Percentiles rank a stretch among this genome's conserved stretches.
phyloP scores from a whole-genome alignment of 192 early-diverging fungal species.

The Umbelopsis sp. region DNA sequence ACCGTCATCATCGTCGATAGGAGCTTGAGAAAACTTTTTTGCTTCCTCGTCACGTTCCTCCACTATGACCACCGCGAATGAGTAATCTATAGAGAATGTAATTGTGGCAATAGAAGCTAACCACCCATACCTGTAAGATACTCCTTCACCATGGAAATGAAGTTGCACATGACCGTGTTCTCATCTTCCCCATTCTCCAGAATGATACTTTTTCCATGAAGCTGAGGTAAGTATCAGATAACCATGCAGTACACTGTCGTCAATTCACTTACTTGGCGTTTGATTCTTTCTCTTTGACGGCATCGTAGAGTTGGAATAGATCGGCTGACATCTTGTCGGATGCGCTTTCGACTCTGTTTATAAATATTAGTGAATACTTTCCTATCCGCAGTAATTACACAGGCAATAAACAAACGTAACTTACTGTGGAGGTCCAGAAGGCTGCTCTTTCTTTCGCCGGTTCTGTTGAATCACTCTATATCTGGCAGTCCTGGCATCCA shows the following conservation, averaged over 20 bases:
- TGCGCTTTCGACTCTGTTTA: slow-evolving; percentile 34
- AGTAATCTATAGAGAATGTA: neutral
- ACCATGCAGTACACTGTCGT: neutral
- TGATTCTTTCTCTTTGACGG: slow-evolving; percentile 57
- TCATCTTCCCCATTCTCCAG: slow-evolving; percentile 43
- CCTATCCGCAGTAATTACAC: slow-evolving; percentile 24
- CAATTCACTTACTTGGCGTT: slow-evolving; percentile 36
- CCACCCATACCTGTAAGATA: slow-evolving; percentile 54
- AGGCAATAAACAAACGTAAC: neutral
- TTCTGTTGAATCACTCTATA: slow-evolving; percentile 54
- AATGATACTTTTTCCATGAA: neutral
- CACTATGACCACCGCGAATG: neutral
- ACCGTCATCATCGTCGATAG: slow-evolving; percentile 50
- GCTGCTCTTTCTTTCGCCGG: slow-evolving; percentile 22
- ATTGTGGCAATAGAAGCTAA: neutral
- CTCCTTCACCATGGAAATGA: slow-evolving; percentile 71
- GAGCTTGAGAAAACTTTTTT: neutral
- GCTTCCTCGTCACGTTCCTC: slow-evolving; percentile 14
- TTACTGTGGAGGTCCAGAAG: slow-evolving; percentile 27
- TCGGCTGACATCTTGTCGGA: slow-evolving; percentile 42
- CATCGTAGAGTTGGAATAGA: slow-evolving; percentile 67
- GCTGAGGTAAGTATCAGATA: neutral
- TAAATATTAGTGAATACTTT: neutral
- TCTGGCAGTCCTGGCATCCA: slow-evolving; percentile 40
- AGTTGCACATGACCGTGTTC: slow-evolving; percentile 55